Evolutionary conservation across 1,284 basidiomycete genomes (phyloP).

Genomic region (Sphagnurus paluster): DNA sequence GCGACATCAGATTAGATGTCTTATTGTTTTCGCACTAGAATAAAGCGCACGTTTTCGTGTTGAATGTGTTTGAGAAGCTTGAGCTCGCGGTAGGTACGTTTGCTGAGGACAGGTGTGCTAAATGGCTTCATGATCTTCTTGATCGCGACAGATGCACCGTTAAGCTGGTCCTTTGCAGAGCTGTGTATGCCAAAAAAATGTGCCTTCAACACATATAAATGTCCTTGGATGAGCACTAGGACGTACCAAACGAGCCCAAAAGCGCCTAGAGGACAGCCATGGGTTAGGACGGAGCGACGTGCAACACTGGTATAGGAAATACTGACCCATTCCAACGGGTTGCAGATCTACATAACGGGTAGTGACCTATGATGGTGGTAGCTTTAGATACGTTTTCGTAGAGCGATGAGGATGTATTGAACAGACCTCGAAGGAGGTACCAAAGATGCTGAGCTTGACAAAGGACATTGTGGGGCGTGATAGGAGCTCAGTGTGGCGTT

Average conservation of each 20-base stretch:
- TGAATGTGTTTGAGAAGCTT: conserved; percentile 99
- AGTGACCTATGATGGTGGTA: conserved; percentile 68
- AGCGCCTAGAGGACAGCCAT: conserved; percentile 59
- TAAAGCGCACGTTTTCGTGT: conserved; percentile 95
- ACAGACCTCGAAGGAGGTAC: conserved; percentile 89
- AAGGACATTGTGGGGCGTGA: conserved; percentile 67
- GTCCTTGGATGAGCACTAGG: neutral
- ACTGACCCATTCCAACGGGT: conserved; percentile 97
- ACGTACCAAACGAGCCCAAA: conserved; percentile 94
- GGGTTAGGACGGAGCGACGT: neutral
- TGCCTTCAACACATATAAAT: neutral
- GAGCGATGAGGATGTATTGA: conserved; percentile 5
- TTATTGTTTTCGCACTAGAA: too few relatives aligned
- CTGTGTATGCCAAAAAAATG: conserved; percentile 40
- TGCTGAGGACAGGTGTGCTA: conserved; percentile 96
- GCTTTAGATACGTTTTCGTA: conserved; percentile 15
- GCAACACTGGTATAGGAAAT: neutral
- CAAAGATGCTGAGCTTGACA: conserved; percentile 98
- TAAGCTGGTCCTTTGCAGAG: conserved; percentile 97
- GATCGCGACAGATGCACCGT: conserved; percentile 92
- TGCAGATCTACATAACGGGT: conserved; percentile 99
- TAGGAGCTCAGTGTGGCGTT: conserved; percentile 13
- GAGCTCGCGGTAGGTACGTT: conserved; percentile 97
- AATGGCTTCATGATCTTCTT: conserved; percentile 99
- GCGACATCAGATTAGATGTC: conserved; percentile 7